phyloP scores from a whole-genome alignment of 2,329 filamentous ascomycete species.

The Thielaviopsis ethacetica region DNA sequence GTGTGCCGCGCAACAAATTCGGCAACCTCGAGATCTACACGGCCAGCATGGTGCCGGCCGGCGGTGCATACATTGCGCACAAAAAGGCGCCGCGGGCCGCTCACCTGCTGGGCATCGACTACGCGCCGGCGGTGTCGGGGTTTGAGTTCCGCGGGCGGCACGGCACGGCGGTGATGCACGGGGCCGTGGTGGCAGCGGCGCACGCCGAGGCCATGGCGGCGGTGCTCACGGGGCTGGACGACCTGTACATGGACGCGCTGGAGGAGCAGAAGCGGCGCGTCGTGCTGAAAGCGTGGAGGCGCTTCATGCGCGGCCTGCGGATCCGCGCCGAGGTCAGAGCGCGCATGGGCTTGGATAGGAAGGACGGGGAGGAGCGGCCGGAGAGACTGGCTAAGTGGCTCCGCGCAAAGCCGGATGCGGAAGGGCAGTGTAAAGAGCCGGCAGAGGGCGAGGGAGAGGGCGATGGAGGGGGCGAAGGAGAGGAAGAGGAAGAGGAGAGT shows the following conservation, averaged over 20 bases:
- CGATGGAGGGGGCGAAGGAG: background rate
- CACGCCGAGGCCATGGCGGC: constrained; percentile 54
- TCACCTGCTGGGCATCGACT: constrained; percentile 62
- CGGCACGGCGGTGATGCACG: constrained; percentile 68
- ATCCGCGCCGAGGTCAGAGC: constrained; percentile 51
- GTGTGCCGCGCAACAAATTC: constrained; percentile 78
- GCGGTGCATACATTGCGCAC: constrained; percentile 55
- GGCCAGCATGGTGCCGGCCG: constrained; percentile 72
- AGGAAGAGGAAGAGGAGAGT: background rate
- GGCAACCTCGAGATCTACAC: constrained; percentile 92
- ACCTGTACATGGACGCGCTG: constrained; percentile 47
- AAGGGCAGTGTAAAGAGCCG: background rate
- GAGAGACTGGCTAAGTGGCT: too few species aligned
- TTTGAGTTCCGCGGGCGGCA: constrained; percentile 77
- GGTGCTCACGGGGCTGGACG: constrained; percentile 50
- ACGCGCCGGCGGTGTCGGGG: constrained; percentile 74
- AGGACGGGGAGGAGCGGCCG: too few species aligned
- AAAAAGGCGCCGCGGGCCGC: constrained; percentile 54
- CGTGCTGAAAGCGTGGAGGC: constrained; percentile 48
- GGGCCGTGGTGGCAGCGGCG: constrained; percentile 59
- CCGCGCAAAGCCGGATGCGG: too few species aligned
- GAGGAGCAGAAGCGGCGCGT: constrained; percentile 56
- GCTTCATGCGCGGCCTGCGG: constrained; percentile 60
- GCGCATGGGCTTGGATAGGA: constrained; percentile 12
- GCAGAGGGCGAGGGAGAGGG: background rate